Evolutionary conservation across 176 grass and related monocot genomes (phyloP).

Genomic region (Ensete glaucum): DNA sequence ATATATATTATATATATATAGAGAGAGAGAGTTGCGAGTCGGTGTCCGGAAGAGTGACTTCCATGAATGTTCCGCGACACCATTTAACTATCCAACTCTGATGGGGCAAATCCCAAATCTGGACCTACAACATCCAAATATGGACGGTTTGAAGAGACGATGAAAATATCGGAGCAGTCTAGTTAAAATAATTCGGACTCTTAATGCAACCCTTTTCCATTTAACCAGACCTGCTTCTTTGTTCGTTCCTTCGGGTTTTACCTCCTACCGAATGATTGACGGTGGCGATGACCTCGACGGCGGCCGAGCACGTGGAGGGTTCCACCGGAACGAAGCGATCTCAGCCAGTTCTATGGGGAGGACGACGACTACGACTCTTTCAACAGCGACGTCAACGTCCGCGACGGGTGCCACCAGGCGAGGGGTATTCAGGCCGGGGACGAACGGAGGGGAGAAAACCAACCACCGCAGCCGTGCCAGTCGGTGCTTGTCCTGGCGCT

Average conservation of each 20-base stretch:
- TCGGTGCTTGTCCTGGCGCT: neutral
- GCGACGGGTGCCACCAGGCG: slow-evolving; percentile 4
- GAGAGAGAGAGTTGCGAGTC: too few relatives aligned
- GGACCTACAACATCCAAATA: too few relatives aligned
- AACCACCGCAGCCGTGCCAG: neutral
- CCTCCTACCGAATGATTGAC: neutral
- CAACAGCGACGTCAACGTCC: slow-evolving; percentile 16
- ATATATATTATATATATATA: too few relatives aligned
- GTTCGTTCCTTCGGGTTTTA: neutral
- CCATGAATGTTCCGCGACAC: too few relatives aligned
- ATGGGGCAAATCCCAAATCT: too few relatives aligned
- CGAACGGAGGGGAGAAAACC: slow-evolving; percentile 1
- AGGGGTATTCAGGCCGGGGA: neutral
- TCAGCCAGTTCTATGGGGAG: slow-evolving; percentile 14
- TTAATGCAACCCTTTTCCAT: too few relatives aligned
- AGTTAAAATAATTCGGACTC: too few relatives aligned
- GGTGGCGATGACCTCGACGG: neutral
- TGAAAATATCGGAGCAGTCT: too few relatives aligned
- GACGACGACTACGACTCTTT: slow-evolving; percentile 22
- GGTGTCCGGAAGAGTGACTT: too few relatives aligned
- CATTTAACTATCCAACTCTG: too few relatives aligned
- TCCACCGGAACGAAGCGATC: slow-evolving; percentile 10
- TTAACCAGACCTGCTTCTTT: neutral
- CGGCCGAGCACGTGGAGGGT: neutral
- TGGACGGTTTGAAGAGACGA: too few relatives aligned